Percentiles rank a stretch among this genome's conserved stretches.
These are phyloP conservation scores for Venturia oleaginea DNA, from an alignment of 2,329 filamentous ascomycete species.

Conservation along the genomic window DNA sequence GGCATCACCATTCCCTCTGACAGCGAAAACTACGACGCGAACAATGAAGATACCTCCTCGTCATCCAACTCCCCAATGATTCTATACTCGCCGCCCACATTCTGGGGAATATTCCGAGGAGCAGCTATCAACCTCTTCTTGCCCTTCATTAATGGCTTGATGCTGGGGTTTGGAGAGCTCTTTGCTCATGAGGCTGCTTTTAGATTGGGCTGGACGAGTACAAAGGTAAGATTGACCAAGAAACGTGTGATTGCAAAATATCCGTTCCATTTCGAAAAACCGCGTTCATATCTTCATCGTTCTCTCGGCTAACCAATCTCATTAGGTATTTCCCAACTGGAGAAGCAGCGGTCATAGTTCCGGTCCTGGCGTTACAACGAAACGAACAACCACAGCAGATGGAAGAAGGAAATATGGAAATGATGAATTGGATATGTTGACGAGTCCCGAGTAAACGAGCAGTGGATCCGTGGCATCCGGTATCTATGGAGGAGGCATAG, in stretches of 20 bases:
- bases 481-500: neutral
- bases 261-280: conserved; percentile 2
- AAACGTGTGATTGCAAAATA: neutral
- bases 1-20: conserved; percentile 72
- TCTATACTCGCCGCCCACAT: conserved; percentile 78
- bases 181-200: conserved; percentile 96
- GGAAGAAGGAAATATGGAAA: conserved; percentile 34
- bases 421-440: conserved; percentile 53
- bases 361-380: conserved; percentile 75
- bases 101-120: conserved; percentile 77
- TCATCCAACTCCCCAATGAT: conserved; percentile 56
- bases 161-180: conserved; percentile 94
- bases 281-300: neutral
- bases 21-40: conserved; percentile 69
- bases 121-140: conserved; percentile 92
- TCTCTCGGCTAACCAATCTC: neutral
- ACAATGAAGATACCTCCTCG: conserved; percentile 49
- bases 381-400: conserved; percentile 53
- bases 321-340: conserved; percentile 49
- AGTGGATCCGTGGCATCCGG: neutral
- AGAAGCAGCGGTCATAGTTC: conserved; percentile 55
- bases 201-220: conserved; percentile 83
- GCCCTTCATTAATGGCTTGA: conserved; percentile 94
- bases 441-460: conserved; percentile 52
- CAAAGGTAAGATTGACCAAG: conserved; percentile 59